A percentile compares a stretch with the other conserved stretches of the same genome.
phyloP scores from a whole-genome alignment of 177 flowering plant species.

The Vitis hybrid region DNA sequence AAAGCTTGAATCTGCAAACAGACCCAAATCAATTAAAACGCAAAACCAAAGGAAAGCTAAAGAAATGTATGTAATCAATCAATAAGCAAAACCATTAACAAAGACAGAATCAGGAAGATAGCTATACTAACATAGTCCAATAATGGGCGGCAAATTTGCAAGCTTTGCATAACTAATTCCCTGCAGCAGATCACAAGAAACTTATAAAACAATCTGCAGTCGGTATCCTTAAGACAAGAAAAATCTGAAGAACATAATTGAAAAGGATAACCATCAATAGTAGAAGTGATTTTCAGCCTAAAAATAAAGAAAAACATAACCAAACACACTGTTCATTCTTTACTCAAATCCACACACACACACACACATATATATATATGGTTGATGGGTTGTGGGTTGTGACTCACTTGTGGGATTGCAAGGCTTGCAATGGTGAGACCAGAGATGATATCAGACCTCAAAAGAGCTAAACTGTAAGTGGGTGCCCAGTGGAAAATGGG shows the following conservation, averaged over 20 bases:
- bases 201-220: neutral
- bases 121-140: conserved; percentile 63
- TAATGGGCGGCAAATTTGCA: conserved; percentile 75
- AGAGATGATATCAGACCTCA: conserved; percentile 58
- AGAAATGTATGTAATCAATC: neutral
- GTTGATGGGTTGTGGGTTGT: too few species aligned
- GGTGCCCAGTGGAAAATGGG: conserved; percentile 63
- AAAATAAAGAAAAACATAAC: conserved; percentile 9
- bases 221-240: neutral
- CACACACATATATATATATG: neutral
- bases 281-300: neutral
- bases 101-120: neutral
- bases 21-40: neutral
- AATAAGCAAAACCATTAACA: neutral
- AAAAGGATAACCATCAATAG: neutral
- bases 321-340: conserved; percentile 1
- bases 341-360: neutral
- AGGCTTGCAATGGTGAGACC: conserved; percentile 82
- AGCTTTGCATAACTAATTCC: conserved; percentile 81
- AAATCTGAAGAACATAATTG: neutral
- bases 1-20: conserved; percentile 65
- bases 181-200: conserved; percentile 23
- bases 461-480: conserved; percentile 34
- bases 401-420: conserved; percentile 64
- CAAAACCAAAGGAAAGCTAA: neutral